Base-by-base conservation (phyloP, 164 flowering plant species). In the Nymphaea thermarum region DNA sequence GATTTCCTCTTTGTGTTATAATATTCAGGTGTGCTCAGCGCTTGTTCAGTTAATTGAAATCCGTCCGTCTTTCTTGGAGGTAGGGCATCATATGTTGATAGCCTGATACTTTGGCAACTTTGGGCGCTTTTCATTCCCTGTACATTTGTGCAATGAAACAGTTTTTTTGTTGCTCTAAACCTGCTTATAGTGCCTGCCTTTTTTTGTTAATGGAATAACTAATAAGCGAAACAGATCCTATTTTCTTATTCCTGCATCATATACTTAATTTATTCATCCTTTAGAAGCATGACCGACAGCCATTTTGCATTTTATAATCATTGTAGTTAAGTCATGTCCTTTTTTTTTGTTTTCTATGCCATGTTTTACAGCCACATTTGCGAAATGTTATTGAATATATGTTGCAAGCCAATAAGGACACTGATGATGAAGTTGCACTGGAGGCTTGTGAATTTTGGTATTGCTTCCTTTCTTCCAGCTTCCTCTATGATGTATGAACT, bases 391-490 rank as follows among this genome's bases (percentile, higher is more conserved):
- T 89, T 74, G 95, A 90, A 76, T 95, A 92, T 79, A 90, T 95
- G 81, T 79, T 95, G 78, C 93, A 79, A 90, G 99, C 91, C 45
- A 95, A 92, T 77, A 86, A 87, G 82, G 98, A 90, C 66, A 57
- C 71, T 66, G 96, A 90, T 78, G 95, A 90, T 45, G 98, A 92
- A 81, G 99, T 93, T 70, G 85, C 97, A 62, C 96, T 95, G 71
- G 99, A 95, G 84, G 89, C 98, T 64, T 92, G 99, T 81, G 99
- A 95, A 85, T 92, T 95, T 79, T 95, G 99, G 99, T 95, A 47
- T 47, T 47, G 7, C 55, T 47, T 47, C 12, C 55, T 47, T 47
- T 47, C 55, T 47, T 5, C 12, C 55, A 47, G 7, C 12, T 47
- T 47, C 11, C 12, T 47, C 12, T 47, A 47, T 47, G 36, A 25